phyloP scores from a whole-genome alignment of 2,329 filamentous ascomycete species.

The Rhynchosporium graminicola region DNA sequence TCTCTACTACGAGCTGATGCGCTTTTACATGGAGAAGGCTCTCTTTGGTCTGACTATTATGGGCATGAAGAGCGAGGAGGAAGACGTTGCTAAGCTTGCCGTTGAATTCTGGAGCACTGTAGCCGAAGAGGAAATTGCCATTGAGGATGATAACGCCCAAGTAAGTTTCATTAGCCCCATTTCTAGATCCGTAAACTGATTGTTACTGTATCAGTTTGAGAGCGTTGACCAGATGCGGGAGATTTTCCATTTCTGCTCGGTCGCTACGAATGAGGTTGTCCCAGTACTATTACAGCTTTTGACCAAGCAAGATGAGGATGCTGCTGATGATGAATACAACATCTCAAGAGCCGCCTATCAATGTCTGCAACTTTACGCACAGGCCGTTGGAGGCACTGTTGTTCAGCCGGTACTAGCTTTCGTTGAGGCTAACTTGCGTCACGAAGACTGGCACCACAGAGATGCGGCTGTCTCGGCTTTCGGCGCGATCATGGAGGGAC shows the following conservation, averaged over 20 bases:
- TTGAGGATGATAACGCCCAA: slow-evolving; percentile 93
- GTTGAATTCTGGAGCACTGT: slow-evolving; percentile 99
- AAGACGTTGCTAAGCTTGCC: slow-evolving; percentile 96
- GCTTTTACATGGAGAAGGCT: slow-evolving; percentile 99
- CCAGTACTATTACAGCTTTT: slow-evolving; percentile 86
- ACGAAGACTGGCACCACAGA: slow-evolving; percentile 90
- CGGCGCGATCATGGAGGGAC: slow-evolving; percentile 97
- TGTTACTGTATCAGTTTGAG: slow-evolving; percentile 32
- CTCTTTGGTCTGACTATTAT: slow-evolving; percentile 96
- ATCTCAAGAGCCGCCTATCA: slow-evolving; percentile 93
- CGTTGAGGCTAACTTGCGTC: slow-evolving; percentile 86
- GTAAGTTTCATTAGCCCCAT: slow-evolving; percentile 45
- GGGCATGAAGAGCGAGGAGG: slow-evolving; percentile 97
- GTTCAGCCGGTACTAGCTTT: slow-evolving; percentile 86
- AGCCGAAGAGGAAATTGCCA: slow-evolving; percentile 96
- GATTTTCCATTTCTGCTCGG: slow-evolving; percentile 93
- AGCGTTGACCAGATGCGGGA: slow-evolving; percentile 65
- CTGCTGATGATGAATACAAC: slow-evolving; percentile 96
- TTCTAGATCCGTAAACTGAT: slow-evolving; percentile 4
- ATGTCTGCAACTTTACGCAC: slow-evolving; percentile 91
- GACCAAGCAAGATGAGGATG: slow-evolving; percentile 97
- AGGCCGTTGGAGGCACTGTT: slow-evolving; percentile 82
- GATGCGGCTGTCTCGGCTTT: slow-evolving; percentile 97
- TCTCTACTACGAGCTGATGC: slow-evolving; percentile 99
- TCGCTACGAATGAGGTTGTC: slow-evolving; percentile 91